Evolutionary conservation across 257 asterid species (phyloP), one percentile per base, ranked within the genome.

Genomic region (Echites panduratus): DNA sequence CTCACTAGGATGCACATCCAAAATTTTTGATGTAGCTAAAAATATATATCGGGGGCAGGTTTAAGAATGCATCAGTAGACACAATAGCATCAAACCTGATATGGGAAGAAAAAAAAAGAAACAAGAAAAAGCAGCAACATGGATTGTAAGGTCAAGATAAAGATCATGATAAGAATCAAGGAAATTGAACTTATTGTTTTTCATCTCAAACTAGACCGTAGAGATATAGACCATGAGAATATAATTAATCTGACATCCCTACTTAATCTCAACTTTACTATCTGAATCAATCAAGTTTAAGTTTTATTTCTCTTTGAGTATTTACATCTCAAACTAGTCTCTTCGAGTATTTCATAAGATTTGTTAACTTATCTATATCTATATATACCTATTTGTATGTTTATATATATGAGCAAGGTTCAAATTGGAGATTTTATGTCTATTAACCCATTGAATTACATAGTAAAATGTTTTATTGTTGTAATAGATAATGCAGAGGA

Each of bases 11-110:
- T 97, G 88, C 70, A 94, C 97, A 75, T 86, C 90, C 86, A 94
- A 81, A 81, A 74, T 82, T 74, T 83, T 90, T 76, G 99, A 87
- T 66, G 99, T 98, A 20, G 97, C 90, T 85, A 94, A 83, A 84
- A 94, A 94, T 79, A 94, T n/a, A n/a, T 94, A 81, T 94, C 99
- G 56, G 99, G 99, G 78, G 99, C 96, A 74, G 99, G 98, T 81
- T 94, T 94, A 88, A 94, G 83, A 94, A 94, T 75, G 98, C 91
- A 79, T 94, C 98, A 47, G 99, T 98, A 56, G 99, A 94, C 70
- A 94, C 99, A 81, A 94, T 84, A 66, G 98, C 95, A 79, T 94
- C 99, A 84, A 94, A 91, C 96, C 99, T 94, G 90, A 76, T 68
- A 9, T 2, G 16, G 17, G 20, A n/a, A n/a, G 56, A 49, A 13